Conservation (phyloP, 306 rosid species). For the Lathyrus oleraceus region DNA sequence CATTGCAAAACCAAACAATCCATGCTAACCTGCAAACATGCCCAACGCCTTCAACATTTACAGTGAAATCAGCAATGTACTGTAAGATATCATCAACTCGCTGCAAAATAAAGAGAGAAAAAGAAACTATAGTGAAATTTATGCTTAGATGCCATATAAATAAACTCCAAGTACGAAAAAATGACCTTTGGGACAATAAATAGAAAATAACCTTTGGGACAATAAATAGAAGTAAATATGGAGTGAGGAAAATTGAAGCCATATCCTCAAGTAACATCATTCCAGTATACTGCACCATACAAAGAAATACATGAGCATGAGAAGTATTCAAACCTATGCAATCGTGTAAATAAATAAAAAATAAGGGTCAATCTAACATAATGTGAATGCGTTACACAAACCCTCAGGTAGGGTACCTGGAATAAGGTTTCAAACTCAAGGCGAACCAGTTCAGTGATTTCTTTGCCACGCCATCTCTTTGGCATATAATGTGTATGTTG, state of each 20-base stretch:
- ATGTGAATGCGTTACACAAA: conserved; percentile 22
- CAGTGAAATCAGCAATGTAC: conserved; percentile 81
- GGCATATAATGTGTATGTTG: conserved; percentile 97
- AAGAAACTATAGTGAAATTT: conserved; percentile 23
- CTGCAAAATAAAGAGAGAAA: conserved; percentile 48
- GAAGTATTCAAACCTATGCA: conserved; percentile 23
- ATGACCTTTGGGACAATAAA: conserved; percentile 79
- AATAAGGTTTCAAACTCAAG: conserved; percentile 80
- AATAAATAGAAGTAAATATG: conserved; percentile 75
- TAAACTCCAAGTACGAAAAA: conserved; percentile 22
- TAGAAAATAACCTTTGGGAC: conserved; percentile 82
- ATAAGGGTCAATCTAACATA: conserved; percentile 15
- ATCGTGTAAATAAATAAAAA: conserved; percentile 6
- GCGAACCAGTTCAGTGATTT: conserved; percentile 62
- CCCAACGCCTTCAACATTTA: conserved; percentile 90
- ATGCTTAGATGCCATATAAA: background rate
- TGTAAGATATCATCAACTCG: conserved; percentile 87
- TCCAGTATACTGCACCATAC: conserved; percentile 73
- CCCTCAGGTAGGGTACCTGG: conserved; percentile 57
- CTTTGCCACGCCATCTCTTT: conserved; percentile 92
- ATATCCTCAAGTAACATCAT: conserved; percentile 99
- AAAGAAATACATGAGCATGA: conserved; percentile 25
- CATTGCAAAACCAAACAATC: background rate
- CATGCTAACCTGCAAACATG: conserved; percentile 88
- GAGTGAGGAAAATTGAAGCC: conserved; percentile 95